Evolutionary conservation across 2,329 filamentous ascomycete genomes (phyloP), one percentile per base, ranked within the genome.

Genomic region (Malbranchea cinnamomea): DNA sequence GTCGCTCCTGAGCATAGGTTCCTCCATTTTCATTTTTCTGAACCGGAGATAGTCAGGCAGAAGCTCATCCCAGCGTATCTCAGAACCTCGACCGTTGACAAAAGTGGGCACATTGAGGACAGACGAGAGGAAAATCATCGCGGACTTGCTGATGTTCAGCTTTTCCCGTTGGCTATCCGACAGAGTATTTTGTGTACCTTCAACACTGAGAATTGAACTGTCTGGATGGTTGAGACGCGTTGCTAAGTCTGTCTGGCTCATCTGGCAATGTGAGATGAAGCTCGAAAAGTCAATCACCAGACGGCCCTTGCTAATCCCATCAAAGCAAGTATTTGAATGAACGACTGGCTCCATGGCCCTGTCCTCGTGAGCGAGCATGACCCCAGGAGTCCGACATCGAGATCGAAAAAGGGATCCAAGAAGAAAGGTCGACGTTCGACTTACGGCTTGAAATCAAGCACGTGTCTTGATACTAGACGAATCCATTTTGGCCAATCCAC

Each of bases 291-390:
- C 32, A 2, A 51, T 39, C 4, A 41, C 40, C 3, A 43, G 44
- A 40, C 56, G 56, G 33, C 60, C 45, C 29, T 34, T 44, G 18
- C 53, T 56, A 13, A 66, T 47, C 3, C 53, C 53, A 34, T 64
- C 46, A 28, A 53, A 57, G 14, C 61, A 54, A 12, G 63, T 62
- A 37, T 66, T 68, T 11, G 63, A 56, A 5, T 65, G 44, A 5
- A 59, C 39, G 12, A 53, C 53, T 10, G 48, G 47, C n/a, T 56
- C 52, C 13, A 41, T 40, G 37, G 44, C n/a, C n/a, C n/a, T n/a
- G n/a, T n/a, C n/a, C n/a, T n/a, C n/a, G n/a, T n/a, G n/a, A n/a
- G n/a, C 14, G n/a, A 34, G 11, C 36, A 40, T 40, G 4, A 6
- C 9, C 15, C 19, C 6, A 12, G n/a, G 17, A 14, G 17, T 4